phyloP scores from a whole-genome alignment of 352 stramenopile species.

The Aphanomyces invadans region DNA sequence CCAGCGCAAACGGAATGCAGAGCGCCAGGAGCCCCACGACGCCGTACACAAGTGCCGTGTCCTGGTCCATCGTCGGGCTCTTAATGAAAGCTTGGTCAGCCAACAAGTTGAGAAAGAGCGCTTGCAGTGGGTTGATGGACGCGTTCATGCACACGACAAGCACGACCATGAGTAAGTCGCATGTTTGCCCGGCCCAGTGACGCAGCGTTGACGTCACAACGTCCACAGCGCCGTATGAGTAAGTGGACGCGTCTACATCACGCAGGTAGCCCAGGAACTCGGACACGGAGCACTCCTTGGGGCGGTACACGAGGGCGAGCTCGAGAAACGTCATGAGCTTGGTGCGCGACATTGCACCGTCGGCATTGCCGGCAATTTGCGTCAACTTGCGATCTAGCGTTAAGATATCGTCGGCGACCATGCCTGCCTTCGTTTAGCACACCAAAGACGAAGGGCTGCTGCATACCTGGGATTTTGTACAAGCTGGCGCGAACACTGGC shows the following conservation, averaged over 20 bases:
- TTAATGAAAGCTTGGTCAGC: conserved; percentile 33
- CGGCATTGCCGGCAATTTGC: conserved; percentile 76
- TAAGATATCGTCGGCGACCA: conserved; percentile 72
- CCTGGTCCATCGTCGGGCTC: conserved; percentile 30
- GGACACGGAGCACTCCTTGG: conserved; percentile 63
- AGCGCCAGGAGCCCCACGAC: conserved; percentile 66
- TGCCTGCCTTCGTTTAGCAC: no score
- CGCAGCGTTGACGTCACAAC: conserved; percentile 69
- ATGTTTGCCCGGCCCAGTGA: conserved; percentile 80
- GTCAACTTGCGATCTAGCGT: conserved; percentile 84
- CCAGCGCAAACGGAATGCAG: conserved; percentile 76
- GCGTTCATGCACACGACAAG: conserved; percentile 80
- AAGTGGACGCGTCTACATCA: conserved; percentile 77
- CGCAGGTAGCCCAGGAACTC: conserved; percentile 79
- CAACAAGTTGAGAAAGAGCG: conserved; percentile 64
- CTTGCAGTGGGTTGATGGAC: conserved; percentile 66
- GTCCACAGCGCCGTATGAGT: conserved; percentile 65
- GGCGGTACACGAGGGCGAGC: conserved; percentile 68
- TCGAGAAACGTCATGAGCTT: conserved; percentile 85
- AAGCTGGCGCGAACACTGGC: conserved; percentile 71
- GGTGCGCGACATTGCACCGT: conserved; percentile 80
- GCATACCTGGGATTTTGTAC: conserved; percentile 48
- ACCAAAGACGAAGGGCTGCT: not conserved
- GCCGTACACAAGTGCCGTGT: conserved; percentile 54
- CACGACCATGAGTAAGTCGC: conserved; percentile 66